A percentile compares a stretch with the other conserved stretches of the same genome.
Evolutionary conservation across 306 rosid species (phyloP).

Genomic region (Acacia crassicarpa): DNA sequence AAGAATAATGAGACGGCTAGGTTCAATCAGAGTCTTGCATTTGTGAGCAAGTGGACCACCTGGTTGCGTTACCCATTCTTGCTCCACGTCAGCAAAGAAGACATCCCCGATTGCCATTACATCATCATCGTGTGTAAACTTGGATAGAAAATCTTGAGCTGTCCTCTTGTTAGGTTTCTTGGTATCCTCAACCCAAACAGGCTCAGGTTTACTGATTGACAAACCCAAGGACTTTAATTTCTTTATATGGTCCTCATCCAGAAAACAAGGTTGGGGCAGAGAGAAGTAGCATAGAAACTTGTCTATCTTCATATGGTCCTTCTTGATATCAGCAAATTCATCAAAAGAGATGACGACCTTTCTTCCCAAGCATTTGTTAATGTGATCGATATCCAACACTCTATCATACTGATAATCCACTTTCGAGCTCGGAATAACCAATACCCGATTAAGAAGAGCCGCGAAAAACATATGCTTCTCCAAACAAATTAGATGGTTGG

Average conservation of each 20-base stretch:
- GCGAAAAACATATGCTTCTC: constrained; percentile 97
- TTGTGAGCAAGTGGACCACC: constrained; percentile 91
- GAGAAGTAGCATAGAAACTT: constrained; percentile 79
- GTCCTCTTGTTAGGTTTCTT: constrained; percentile 66
- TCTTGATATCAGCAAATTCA: constrained; percentile 61
- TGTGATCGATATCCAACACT: constrained; percentile 77
- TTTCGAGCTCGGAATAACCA: constrained; percentile 87
- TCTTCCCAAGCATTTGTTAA: constrained; percentile 80
- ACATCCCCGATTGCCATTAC: constrained; percentile 94
- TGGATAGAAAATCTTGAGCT: constrained; percentile 63
- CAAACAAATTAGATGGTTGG: constrained; percentile 89
- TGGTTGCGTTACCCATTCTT: constrained; percentile 87
- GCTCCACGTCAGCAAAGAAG: constrained; percentile 79
- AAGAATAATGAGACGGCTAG: constrained; percentile 68
- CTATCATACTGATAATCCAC: constrained; percentile 68
- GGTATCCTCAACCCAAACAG: constrained; percentile 77
- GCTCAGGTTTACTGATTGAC: constrained; percentile 59
- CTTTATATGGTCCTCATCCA: constrained; percentile 70
- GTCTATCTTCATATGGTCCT: constrained; percentile 70
- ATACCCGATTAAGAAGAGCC: constrained; percentile 67
- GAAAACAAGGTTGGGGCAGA: constrained; percentile 66
- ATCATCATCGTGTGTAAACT: constrained; percentile 66
- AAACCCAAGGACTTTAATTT: constrained; percentile 69
- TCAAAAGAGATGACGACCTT: constrained; percentile 79
- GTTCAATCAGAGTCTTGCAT: constrained; percentile 86